phyloP scores from a whole-genome alignment of 164 flowering plant species.

The Kingdonia uniflora region DNA sequence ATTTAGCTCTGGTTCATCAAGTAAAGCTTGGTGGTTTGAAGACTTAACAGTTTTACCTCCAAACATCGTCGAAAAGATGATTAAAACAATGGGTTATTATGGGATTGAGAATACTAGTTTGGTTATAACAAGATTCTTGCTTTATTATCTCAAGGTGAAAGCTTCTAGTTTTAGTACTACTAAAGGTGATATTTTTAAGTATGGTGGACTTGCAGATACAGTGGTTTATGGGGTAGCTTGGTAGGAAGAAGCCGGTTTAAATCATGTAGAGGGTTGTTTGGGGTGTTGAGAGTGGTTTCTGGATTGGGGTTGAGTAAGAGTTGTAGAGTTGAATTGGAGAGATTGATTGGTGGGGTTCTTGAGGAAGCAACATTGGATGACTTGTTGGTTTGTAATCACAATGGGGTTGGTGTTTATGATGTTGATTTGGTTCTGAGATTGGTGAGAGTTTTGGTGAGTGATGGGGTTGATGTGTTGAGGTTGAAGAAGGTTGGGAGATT shows the following conservation, averaged over 20 bases:
- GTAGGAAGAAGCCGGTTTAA: constrained; percentile 28
- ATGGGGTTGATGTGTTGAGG: constrained; percentile 21
- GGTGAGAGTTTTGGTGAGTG: constrained; percentile 45
- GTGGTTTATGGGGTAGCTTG: constrained; percentile 55
- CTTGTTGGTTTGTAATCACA: constrained; percentile 37
- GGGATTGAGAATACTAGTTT: constrained; percentile 46
- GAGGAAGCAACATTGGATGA: constrained; percentile 78
- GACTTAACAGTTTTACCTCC: constrained; percentile 50
- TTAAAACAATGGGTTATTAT: constrained; percentile 33
- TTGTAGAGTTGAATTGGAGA: constrained; percentile 41
- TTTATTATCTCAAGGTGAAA: constrained; percentile 47
- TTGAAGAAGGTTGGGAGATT: constrained; percentile 66
- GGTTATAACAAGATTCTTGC: constrained; percentile 50
- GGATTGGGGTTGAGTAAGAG: constrained; percentile 43
- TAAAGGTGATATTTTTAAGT: no score
- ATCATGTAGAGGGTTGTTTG: constrained; percentile 64
- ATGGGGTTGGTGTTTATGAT: constrained; percentile 48
- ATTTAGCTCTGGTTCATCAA: constrained; percentile 7
- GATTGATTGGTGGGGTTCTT: constrained; percentile 58
- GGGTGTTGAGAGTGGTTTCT: constrained; percentile 56
- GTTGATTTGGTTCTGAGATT: constrained; percentile 67
- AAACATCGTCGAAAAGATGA: constrained; percentile 32
- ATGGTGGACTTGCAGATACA: constrained; percentile 48
- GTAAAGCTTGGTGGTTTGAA: constrained; percentile 71
- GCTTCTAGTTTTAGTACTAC: not conserved